These are phyloP conservation scores for Globisporangium yorkense DNA, from an alignment of 352 stramenopile genomes.

Conservation along the genomic window DNA sequence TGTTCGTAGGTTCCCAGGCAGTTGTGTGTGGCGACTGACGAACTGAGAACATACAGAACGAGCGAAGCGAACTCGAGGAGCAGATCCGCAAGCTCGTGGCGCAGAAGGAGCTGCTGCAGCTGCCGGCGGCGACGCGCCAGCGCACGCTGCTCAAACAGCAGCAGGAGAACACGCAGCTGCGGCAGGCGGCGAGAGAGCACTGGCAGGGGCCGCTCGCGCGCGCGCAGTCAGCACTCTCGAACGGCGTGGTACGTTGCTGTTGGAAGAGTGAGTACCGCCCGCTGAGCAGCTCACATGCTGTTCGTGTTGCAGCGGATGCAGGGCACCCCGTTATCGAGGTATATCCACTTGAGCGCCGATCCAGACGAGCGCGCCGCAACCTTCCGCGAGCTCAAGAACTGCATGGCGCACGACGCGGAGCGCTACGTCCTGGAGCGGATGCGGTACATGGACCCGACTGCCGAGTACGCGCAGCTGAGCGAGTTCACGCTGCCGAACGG, in stretches of 20 bases:
- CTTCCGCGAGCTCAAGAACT: constrained; percentile 1
- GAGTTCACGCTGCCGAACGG: constrained; percentile 21
- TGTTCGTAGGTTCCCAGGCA: not conserved
- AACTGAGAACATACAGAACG: not conserved
- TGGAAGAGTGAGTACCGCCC: not conserved
- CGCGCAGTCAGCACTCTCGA: not conserved
- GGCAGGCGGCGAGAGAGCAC: not conserved
- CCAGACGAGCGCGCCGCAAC: not conserved
- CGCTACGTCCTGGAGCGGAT: constrained; percentile 3
- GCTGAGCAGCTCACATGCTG: not conserved
- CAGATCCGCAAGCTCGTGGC: not conserved
- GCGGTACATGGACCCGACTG: constrained; percentile 17
- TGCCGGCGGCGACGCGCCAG: not conserved
- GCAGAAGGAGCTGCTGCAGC: not conserved
- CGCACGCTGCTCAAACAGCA: not conserved
- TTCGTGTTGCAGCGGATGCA: not conserved
- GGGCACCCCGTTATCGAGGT: not conserved
- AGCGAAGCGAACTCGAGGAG: not conserved
- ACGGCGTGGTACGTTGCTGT: not conserved
- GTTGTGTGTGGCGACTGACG: not conserved
- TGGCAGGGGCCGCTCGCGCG: not conserved
- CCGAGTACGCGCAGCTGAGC: constrained; percentile 25
- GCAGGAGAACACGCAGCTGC: not conserved
- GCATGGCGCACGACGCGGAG: constrained; percentile 2
- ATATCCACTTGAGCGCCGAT: constrained; percentile 3